Base-by-base conservation (phyloP, 495 filamentous ascomycete genomes). In the Neurospora hispaniola region DNA sequence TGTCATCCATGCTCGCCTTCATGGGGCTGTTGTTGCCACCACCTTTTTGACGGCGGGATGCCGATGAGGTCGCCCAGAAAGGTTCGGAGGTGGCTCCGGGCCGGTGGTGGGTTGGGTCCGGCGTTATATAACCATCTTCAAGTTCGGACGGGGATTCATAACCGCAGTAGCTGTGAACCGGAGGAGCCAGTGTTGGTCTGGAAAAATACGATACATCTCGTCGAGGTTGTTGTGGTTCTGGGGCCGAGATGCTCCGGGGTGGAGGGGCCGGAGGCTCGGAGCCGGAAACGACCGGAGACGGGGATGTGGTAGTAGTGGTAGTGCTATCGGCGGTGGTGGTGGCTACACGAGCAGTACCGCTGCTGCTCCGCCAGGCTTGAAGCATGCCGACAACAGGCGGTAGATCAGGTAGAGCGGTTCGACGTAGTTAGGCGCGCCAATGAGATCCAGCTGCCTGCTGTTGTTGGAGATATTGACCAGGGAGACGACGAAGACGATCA, bases 331-430 rank as follows among this genome's bases (percentile, higher is more conserved):
- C 27, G 48, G 23, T 88, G 85, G 78, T 90, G 35, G 35, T 38
- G 35, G 35, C 35, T 89, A 73, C 89, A 87, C 74, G 82, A 84
- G 75, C 84, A 88, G 62, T 94, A 94, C 86, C 96, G 91, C 84
- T 96, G 93, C 85, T 96, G 93, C 82, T 97, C 80, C 75, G 97
- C 93, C 85, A 97, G 96, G 79, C 91, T 94, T 42, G 43, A 46
- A 39, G 59, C 75, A 76, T 73, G 39, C 39, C 41, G 59, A 46
- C 35, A 72, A 71, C 35, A 76, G 71, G 12, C 73, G 73, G 42
- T 73, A 62, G 40, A 76, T 10, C 16, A 75, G 41, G 35, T 71
- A 76, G 14, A 73, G 39, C 18, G 62, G 20, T 31, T 44, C 46
- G 42, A 76, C 20, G 38, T 73, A 54, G 7, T 71, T 54, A 35